Percentiles rank a stretch among this genome's conserved stretches.
phyloP scores from a whole-genome alignment of 495 filamentous ascomycete species.

The Penicillium desertorum region DNA sequence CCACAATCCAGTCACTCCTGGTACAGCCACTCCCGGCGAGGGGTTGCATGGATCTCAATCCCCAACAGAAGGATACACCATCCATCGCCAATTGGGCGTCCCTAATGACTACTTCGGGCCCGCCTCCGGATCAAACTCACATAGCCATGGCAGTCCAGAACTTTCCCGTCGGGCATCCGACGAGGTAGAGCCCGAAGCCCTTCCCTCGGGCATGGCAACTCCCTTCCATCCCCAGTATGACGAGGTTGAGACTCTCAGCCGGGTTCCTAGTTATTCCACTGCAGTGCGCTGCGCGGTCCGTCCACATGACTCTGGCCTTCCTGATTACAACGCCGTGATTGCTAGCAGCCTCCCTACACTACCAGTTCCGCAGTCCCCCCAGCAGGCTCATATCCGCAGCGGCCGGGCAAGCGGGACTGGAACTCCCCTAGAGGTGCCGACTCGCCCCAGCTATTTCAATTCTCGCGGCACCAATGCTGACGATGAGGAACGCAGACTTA shows the following conservation, averaged over 20 bases:
- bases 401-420: constrained; percentile 30
- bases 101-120: constrained; percentile 37
- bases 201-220: constrained; percentile 53
- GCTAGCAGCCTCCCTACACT: constrained; percentile 32
- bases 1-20: constrained; percentile 14
- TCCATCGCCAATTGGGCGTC: constrained; percentile 29
- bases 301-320: constrained; percentile 48
- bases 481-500: constrained; percentile 42
- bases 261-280: constrained; percentile 79
- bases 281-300: constrained; percentile 63
- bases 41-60: constrained; percentile 20
- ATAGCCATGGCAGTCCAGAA: constrained; percentile 38
- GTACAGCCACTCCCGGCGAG: constrained; percentile 22
- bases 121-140: constrained; percentile 36
- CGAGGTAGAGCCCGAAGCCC: constrained; percentile 50
- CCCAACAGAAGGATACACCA: constrained; percentile 26
- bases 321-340: constrained; percentile 53
- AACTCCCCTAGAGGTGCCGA: constrained; percentile 37
- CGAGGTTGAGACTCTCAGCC: constrained; percentile 63
- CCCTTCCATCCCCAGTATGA: constrained; percentile 64
- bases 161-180: constrained; percentile 61
- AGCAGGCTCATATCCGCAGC: constrained; percentile 43
- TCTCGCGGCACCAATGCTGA: constrained; percentile 31
- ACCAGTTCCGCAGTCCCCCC: constrained; percentile 38
- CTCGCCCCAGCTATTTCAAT: constrained; percentile 31